Conservation (phyloP, 73 alveolate species). For the Paramecium pentaurelia region DNA sequence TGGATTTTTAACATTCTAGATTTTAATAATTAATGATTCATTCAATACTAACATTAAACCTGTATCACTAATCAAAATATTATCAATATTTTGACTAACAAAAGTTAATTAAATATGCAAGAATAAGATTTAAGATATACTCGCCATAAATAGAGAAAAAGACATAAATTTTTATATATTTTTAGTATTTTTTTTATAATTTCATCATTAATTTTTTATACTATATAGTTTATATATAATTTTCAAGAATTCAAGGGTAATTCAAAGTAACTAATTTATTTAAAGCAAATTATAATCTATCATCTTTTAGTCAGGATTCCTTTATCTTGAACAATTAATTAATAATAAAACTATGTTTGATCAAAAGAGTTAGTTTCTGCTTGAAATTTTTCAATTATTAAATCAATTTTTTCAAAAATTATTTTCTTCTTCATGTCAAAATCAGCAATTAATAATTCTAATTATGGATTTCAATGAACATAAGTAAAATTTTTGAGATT, state of each 20-base stretch:
- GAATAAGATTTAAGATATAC: no score
- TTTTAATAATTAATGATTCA: not conserved
- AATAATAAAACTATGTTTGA: not conserved
- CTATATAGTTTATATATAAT: no score
- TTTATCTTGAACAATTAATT: not conserved
- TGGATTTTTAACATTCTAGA: not conserved
- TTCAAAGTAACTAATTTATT: not conserved
- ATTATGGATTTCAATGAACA: not conserved
- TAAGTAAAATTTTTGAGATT: not conserved
- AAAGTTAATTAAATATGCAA: no score
- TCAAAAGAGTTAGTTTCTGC: not conserved
- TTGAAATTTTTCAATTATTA: not conserved
- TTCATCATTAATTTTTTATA: no score
- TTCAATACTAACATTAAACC: no score
- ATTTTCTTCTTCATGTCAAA: not conserved
- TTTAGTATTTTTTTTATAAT: no score
- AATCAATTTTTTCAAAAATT: not conserved
- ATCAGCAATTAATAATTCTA: not conserved
- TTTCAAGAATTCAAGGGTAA: no score
- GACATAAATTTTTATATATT: no score
- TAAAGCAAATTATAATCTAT: not conserved
- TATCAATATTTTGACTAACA: no score
- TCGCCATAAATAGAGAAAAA: no score
- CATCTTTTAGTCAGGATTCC: not conserved
- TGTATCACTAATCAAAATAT: no score